Conservation (phyloP, 2,329 filamentous ascomycete species). For the Xylaria sp. region DNA sequence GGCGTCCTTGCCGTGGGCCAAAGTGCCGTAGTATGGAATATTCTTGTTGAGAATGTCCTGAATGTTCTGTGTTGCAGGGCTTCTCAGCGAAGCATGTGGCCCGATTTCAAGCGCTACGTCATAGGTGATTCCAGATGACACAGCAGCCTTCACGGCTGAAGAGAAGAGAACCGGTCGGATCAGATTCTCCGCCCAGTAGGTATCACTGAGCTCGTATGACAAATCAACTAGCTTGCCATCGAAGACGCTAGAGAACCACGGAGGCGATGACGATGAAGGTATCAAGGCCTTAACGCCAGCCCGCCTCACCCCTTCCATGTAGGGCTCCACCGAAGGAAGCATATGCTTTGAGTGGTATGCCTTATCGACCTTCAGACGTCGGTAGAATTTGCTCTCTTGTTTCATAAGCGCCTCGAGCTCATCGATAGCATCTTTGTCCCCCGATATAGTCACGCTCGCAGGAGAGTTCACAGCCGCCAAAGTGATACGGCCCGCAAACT, state of each 20-base stretch:
- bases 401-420: constrained; percentile 16
- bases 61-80: constrained; percentile 51
- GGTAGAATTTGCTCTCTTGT: constrained; percentile 24
- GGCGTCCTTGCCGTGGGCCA: not conserved
- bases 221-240: not conserved
- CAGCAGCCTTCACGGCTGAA: constrained; percentile 47
- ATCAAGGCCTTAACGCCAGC: no score
- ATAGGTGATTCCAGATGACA: not conserved
- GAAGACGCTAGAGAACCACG: constrained; percentile 1
- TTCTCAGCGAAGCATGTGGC: constrained; percentile 58
- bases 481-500: constrained; percentile 23
- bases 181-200: constrained; percentile 60
- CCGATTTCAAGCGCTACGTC: constrained; percentile 58
- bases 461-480: constrained; percentile 42
- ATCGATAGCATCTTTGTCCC: constrained; percentile 35
- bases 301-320: no score
- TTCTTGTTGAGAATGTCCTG: not conserved
- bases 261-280: no score
- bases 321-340: not conserved
- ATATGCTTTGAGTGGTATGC: constrained; percentile 40
- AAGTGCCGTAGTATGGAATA: not conserved
- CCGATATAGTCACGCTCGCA: constrained; percentile 44
- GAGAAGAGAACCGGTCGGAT: constrained; percentile 56
- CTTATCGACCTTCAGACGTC: constrained; percentile 28
- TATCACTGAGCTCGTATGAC: not conserved